Conservation (phyloP, 208 protist genomes). For the Trichomonas gallinae region DNA sequence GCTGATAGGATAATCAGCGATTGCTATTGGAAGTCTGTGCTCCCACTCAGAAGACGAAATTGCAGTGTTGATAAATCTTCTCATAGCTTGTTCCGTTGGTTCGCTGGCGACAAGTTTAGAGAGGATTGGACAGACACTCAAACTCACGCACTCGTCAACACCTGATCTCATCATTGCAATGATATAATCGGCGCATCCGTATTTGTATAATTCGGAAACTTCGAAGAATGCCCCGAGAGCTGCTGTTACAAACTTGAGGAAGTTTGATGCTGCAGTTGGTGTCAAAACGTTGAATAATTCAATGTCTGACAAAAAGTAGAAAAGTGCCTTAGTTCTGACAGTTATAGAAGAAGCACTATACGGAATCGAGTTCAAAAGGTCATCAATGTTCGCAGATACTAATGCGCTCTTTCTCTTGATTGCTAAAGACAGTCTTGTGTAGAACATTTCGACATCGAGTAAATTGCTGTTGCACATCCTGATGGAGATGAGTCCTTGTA, state of each 20-base stretch:
- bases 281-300: not conserved
- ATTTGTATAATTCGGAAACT: not conserved
- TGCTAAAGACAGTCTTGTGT: not conserved
- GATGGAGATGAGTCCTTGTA: not conserved
- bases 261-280: no score
- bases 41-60: not conserved
- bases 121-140: not conserved
- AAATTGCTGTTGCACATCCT: not conserved
- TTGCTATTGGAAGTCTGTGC: not conserved
- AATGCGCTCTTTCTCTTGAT: not conserved
- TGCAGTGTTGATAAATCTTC: not conserved
- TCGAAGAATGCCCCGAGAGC: not conserved
- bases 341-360: not conserved
- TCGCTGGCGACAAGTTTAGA: not conserved
- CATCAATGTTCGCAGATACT: not conserved
- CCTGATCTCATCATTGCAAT: not conserved
- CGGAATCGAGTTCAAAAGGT: not conserved
- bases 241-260: not conserved
- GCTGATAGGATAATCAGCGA: not conserved
- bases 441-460: not conserved
- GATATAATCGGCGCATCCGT: not conserved
- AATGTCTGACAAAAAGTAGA: not conserved
- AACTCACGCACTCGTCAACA: not conserved
- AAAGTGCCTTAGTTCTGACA: not conserved
- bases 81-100: not conserved